A percentile compares a stretch with the other conserved stretches of the same genome.
These are phyloP conservation scores for Ophiostoma ulmi DNA, from an alignment of 2,329 filamentous ascomycete genomes.

Conservation along the genomic window DNA sequence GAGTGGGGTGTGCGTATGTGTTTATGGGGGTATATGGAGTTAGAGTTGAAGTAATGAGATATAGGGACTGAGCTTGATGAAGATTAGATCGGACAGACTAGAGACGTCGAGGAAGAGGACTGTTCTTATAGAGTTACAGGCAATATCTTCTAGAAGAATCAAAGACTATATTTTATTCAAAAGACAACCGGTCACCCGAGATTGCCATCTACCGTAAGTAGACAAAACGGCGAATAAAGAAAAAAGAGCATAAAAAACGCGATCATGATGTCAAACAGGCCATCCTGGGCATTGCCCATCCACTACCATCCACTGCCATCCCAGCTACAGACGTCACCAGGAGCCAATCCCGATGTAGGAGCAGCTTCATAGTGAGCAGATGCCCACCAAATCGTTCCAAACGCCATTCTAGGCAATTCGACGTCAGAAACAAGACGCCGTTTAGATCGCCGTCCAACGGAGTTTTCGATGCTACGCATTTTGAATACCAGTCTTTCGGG, in stretches of 20 bases:
- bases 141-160: neutral
- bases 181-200: neutral
- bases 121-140: neutral
- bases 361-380: neutral
- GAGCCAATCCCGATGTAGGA: conserved; percentile 5
- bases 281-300: conserved; percentile 4
- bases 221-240: neutral
- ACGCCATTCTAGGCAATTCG: conserved; percentile 4
- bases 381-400: neutral
- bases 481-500: neutral
- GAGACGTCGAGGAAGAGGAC: neutral
- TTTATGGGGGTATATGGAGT: neutral
- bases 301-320: conserved; percentile 12
- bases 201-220: neutral
- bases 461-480: neutral
- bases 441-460: neutral
- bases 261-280: neutral
- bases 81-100: neutral
- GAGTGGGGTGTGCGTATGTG: neutral
- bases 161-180: neutral
- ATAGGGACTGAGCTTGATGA: neutral
- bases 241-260: neutral
- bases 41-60: neutral
- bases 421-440: conserved; percentile 10
- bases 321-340: neutral